phyloP scores from a whole-genome alignment of 495 filamentous ascomycete species.

The Daldinia bambusicola region DNA sequence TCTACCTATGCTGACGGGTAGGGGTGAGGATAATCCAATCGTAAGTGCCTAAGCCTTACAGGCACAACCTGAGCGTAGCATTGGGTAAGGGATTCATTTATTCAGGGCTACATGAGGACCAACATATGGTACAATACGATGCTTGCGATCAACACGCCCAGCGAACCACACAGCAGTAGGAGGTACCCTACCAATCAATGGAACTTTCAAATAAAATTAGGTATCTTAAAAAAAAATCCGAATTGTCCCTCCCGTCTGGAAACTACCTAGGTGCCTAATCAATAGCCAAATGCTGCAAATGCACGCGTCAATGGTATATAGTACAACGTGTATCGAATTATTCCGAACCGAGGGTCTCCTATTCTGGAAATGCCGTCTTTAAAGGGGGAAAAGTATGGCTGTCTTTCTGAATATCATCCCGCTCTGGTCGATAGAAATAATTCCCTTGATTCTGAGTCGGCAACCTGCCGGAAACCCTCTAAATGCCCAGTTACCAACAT shows the following conservation, averaged over 20 bases:
- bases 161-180: background rate
- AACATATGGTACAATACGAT: too few species aligned
- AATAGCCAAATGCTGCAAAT: constrained; percentile 13
- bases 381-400: constrained; percentile 1
- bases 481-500: background rate
- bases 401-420: background rate
- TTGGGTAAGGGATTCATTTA: too few species aligned
- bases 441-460: background rate
- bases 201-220: constrained; percentile 9
- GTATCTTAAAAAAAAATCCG: constrained; percentile 19
- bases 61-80: too few species aligned
- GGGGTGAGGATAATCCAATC: too few species aligned
- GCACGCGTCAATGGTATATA: constrained; percentile 11
- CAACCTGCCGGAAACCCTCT: background rate
- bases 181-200: constrained; percentile 13
- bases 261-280: background rate
- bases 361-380: constrained; percentile 1
- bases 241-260: constrained; percentile 3
- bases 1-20: too few species aligned
- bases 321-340: constrained; percentile 12
- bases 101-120: too few species aligned
- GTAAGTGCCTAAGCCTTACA: too few species aligned
- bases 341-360: background rate
- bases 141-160: constrained; percentile 8
- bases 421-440: background rate